A percentile compares a stretch with the other conserved stretches of the same genome.
Evolutionary conservation across 768 basidiomycete species (phyloP).

Genomic region (Austroboletus eburneus): DNA sequence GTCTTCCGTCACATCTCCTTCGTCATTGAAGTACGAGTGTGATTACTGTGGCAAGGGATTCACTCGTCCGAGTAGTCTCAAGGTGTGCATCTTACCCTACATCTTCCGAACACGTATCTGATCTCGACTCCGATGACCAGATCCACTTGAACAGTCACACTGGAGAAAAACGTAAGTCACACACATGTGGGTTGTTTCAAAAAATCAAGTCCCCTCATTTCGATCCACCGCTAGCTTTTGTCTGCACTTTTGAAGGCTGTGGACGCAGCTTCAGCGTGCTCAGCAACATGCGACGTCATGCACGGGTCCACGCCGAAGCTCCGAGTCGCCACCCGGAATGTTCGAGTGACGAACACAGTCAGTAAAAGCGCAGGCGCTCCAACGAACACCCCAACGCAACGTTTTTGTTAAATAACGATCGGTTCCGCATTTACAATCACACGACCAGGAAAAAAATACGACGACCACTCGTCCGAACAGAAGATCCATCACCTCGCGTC

Average conservation of each 20-base stretch:
- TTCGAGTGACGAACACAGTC: slow-evolving; percentile 44
- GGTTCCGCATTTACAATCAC: slow-evolving; percentile 4
- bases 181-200: not conserved
- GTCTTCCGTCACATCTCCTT: slow-evolving; percentile 23
- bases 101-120: not conserved
- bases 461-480: not conserved
- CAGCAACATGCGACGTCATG: slow-evolving; percentile 86
- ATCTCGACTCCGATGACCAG: slow-evolving; percentile 34
- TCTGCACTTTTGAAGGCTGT: slow-evolving; percentile 70
- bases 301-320: slow-evolving; percentile 58
- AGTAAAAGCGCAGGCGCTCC: slow-evolving; percentile 21
- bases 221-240: slow-evolving; percentile 49
- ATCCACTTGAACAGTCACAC: slow-evolving; percentile 85
- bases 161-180: slow-evolving; percentile 72
- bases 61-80: slow-evolving; percentile 78
- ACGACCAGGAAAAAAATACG: not conserved
- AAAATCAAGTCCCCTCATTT: not conserved
- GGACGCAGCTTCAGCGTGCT: slow-evolving; percentile 81
- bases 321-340: slow-evolving; percentile 34
- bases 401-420: slow-evolving; percentile 3
- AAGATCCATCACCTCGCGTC: not conserved
- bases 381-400: slow-evolving; percentile 1
- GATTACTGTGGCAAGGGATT: slow-evolving; percentile 77
- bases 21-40: slow-evolving; percentile 66
- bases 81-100: slow-evolving; percentile 38